Percentiles rank a stretch among this genome's conserved stretches.
These are phyloP conservation scores for Candida argentea DNA, from an alignment of 805 yeast genomes.

Conservation along the genomic window DNA sequence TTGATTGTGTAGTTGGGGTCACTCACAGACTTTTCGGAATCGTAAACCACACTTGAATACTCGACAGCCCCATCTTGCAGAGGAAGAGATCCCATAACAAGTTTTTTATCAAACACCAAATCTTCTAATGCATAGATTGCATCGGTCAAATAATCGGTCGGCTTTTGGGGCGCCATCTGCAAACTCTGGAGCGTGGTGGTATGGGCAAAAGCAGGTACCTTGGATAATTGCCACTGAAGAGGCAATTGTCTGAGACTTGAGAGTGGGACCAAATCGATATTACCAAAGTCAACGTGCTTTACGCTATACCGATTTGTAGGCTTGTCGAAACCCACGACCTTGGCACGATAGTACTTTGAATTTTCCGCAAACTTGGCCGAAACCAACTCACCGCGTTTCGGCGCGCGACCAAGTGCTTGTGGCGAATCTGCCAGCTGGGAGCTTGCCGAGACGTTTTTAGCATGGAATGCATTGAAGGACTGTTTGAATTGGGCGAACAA, in stretches of 20 bases:
- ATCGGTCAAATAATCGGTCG: slow-evolving; percentile 44
- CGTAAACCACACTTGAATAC: slow-evolving; percentile 44
- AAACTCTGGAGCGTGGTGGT: slow-evolving; percentile 44
- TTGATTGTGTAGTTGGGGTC: slow-evolving; percentile 53
- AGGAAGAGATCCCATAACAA: slow-evolving; percentile 45
- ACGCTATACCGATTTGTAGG: slow-evolving; percentile 35
- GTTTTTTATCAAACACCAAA: slow-evolving; percentile 37
- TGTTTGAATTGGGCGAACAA: slow-evolving; percentile 35
- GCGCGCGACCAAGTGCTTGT: slow-evolving; percentile 26
- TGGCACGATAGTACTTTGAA: slow-evolving; percentile 51
- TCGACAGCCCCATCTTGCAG: slow-evolving; percentile 32
- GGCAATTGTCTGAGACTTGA: slow-evolving; percentile 44
- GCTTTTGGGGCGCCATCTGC: slow-evolving; percentile 46
- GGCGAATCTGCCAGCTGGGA: slow-evolving; percentile 28
- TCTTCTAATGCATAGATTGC: slow-evolving; percentile 48
- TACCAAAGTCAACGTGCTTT: slow-evolving; percentile 55
- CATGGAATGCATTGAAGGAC: slow-evolving; percentile 36
- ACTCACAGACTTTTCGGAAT: slow-evolving; percentile 41
- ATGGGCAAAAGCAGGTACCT: slow-evolving; percentile 45
- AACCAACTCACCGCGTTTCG: slow-evolving; percentile 49
- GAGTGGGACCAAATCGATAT: slow-evolving; percentile 34
- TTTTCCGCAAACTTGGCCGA: slow-evolving; percentile 43
- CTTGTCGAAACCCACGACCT: slow-evolving; percentile 37
- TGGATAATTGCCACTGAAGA: slow-evolving; percentile 28
- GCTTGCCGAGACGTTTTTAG: slow-evolving; percentile 26